phyloP scores from a whole-genome alignment of 2,329 filamentous ascomycete species.

The Macrophomina phaseolina region DNA sequence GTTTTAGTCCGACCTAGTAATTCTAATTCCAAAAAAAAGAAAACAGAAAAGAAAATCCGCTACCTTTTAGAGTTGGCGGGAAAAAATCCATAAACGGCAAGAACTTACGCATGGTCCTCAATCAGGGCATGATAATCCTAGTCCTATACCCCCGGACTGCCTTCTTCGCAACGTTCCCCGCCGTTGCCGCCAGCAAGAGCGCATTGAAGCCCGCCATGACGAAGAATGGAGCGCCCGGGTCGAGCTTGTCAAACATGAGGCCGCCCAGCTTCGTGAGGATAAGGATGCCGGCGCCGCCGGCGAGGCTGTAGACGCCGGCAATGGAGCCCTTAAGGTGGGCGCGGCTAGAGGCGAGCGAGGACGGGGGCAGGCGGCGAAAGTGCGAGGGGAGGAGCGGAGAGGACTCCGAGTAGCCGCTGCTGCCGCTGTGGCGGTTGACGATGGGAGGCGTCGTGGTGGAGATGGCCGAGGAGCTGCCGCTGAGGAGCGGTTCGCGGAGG shows the following conservation, averaged over 20 bases:
- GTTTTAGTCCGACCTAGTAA: no score
- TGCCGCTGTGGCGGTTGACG: conserved; percentile 13
- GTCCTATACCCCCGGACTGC: conserved; percentile 5
- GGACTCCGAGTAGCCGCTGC: conserved; percentile 21
- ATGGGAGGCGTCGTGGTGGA: background rate
- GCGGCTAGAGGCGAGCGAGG: conserved; percentile 36
- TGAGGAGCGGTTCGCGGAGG: conserved; percentile 38
- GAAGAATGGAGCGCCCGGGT: conserved; percentile 83
- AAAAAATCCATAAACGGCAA: no score
- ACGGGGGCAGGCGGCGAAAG: conserved; percentile 15
- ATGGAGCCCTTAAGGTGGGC: conserved; percentile 87
- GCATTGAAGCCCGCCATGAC: conserved; percentile 92
- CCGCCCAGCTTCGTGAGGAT: conserved; percentile 91
- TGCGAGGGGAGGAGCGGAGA: conserved; percentile 28
- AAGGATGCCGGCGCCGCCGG: conserved; percentile 87
- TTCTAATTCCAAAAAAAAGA: no score
- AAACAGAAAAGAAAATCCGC: background rate
- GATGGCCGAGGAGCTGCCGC: conserved; percentile 32
- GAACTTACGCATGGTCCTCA: background rate
- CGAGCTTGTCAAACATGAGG: conserved; percentile 77
- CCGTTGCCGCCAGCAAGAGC: conserved; percentile 63
- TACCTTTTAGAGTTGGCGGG: no score
- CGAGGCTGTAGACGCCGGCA: conserved; percentile 90
- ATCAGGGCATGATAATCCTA: conserved; percentile 16
- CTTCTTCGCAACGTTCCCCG: conserved; percentile 31